These are phyloP conservation scores for Paracoccidioides lutzii DNA, from an alignment of 2,329 filamentous ascomycete species.

Conservation along the genomic window DNA sequence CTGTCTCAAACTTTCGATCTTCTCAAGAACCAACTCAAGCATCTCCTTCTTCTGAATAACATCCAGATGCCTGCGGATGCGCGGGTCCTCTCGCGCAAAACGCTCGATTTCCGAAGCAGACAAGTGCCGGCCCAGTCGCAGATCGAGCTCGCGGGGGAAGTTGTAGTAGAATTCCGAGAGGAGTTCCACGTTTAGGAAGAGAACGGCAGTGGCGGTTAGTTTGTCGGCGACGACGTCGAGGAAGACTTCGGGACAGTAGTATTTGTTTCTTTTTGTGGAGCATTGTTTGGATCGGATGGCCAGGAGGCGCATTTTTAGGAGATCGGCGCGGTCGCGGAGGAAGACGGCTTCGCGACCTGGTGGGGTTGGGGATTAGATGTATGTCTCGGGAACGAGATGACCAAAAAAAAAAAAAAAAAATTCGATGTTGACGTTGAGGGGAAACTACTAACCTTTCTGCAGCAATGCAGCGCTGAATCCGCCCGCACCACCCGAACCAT, in stretches of 20 bases:
- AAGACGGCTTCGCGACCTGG: slow-evolving; percentile 85
- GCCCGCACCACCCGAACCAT: slow-evolving; percentile 71
- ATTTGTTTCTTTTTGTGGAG: slow-evolving; percentile 71
- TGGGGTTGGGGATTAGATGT: slow-evolving; percentile 9
- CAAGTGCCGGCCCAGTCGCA: slow-evolving; percentile 69
- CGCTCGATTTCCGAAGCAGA: slow-evolving; percentile 68
- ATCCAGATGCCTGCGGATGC: slow-evolving; percentile 77
- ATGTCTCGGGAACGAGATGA: neutral
- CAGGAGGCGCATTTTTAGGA: slow-evolving; percentile 77
- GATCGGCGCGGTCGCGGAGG: slow-evolving; percentile 77
- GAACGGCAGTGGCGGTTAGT: slow-evolving; percentile 82
- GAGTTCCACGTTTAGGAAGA: slow-evolving; percentile 95
- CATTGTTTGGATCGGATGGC: slow-evolving; percentile 90
- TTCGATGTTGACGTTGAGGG: neutral
- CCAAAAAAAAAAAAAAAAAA: neutral
- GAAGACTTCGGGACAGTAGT: slow-evolving; percentile 93
- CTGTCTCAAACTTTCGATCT: slow-evolving; percentile 83
- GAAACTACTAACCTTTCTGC: slow-evolving; percentile 53
- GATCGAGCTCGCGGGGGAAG: slow-evolving; percentile 84
- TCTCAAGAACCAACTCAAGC: slow-evolving; percentile 81
- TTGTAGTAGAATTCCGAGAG: slow-evolving; percentile 97
- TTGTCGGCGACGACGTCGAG: slow-evolving; percentile 95
- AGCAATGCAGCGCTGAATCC: slow-evolving; percentile 84
- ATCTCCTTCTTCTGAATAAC: slow-evolving; percentile 86
- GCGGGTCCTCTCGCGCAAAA: slow-evolving; percentile 87